Evolutionary conservation across 495 filamentous ascomycete species (phyloP).

Genomic region (Amphirosellinia nigrospora): DNA sequence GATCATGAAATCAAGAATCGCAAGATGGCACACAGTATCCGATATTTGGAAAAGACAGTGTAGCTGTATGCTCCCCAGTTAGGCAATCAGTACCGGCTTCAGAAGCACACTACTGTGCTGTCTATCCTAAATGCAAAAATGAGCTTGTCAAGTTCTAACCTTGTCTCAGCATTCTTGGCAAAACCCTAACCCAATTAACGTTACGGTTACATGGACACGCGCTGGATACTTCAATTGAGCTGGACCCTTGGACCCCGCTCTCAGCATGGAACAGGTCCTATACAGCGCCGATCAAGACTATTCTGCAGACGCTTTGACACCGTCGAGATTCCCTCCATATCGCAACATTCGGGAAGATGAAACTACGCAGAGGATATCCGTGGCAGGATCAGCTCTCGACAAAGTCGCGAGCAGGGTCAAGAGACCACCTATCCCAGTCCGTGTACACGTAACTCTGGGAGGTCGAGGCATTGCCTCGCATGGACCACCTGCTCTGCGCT

Average conservation of each 20-base stretch:
- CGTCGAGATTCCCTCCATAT: not conserved
- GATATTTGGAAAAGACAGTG: not conserved
- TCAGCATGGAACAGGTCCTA: constrained; percentile 1
- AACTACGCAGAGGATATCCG: not conserved
- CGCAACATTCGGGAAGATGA: not conserved
- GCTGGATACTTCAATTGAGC: no score
- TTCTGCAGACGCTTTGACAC: constrained; percentile 23
- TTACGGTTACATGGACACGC: not conserved
- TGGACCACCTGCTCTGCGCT: not conserved
- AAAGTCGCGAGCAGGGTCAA: not conserved
- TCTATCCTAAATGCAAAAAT: not conserved
- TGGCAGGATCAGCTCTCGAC: not conserved
- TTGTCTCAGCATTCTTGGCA: not conserved
- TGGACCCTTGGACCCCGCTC: not conserved
- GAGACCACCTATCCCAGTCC: not conserved
- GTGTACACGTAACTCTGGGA: not conserved
- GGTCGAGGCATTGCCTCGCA: not conserved
- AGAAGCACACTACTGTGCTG: not conserved
- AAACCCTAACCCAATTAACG: not conserved
- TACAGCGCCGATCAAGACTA: not conserved
- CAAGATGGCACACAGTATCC: constrained; percentile 3
- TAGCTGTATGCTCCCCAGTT: not conserved
- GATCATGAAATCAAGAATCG: not conserved
- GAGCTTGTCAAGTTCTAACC: not conserved
- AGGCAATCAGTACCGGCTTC: constrained; percentile 3